Conservation (phyloP, 192 early-diverging fungal species). For the Thoreauomyces humboldtii region DNA sequence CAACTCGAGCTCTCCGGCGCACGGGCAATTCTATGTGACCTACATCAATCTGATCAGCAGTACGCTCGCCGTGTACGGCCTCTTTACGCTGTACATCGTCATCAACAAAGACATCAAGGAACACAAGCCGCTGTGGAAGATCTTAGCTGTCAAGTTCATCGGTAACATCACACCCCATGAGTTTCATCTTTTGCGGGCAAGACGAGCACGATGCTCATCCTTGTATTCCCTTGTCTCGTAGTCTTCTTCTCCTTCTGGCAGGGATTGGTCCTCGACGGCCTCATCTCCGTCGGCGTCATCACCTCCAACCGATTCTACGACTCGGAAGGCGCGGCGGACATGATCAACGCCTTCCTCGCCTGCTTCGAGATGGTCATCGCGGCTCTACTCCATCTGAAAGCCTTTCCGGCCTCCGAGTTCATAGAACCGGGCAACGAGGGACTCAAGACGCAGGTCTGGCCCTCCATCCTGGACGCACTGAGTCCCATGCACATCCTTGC, state of each 20-base stretch:
- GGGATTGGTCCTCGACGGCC: constrained; percentile 51
- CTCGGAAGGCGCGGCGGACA: constrained; percentile 47
- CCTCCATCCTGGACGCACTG: constrained; percentile 24
- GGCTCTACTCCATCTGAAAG: constrained; percentile 54
- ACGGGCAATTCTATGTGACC: constrained; percentile 67
- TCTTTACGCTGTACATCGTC: constrained; percentile 65
- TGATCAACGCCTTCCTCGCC: constrained; percentile 52
- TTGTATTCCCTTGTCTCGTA: constrained; percentile 29
- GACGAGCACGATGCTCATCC: not conserved
- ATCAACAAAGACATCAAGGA: constrained; percentile 56
- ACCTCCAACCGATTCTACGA: constrained; percentile 44
- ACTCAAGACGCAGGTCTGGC: constrained; percentile 15
- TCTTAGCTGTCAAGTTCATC: too few species aligned
- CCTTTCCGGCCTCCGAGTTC: constrained; percentile 35
- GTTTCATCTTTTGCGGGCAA: too few species aligned
- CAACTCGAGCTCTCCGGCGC: constrained; percentile 55
- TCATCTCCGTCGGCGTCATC: constrained; percentile 49
- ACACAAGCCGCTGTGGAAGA: constrained; percentile 49
- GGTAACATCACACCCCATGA: not conserved
- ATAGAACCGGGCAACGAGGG: not conserved
- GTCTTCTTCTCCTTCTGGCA: constrained; percentile 69
- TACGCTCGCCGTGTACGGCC: constrained; percentile 69
- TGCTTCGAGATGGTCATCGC: constrained; percentile 64
- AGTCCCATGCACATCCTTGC: constrained; percentile 24
- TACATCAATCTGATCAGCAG: constrained; percentile 64